Evolutionary conservation across 1,284 basidiomycete genomes (phyloP), one percentile per base, ranked within the genome.

Genomic region (Apiotrichum domesticum): DNA sequence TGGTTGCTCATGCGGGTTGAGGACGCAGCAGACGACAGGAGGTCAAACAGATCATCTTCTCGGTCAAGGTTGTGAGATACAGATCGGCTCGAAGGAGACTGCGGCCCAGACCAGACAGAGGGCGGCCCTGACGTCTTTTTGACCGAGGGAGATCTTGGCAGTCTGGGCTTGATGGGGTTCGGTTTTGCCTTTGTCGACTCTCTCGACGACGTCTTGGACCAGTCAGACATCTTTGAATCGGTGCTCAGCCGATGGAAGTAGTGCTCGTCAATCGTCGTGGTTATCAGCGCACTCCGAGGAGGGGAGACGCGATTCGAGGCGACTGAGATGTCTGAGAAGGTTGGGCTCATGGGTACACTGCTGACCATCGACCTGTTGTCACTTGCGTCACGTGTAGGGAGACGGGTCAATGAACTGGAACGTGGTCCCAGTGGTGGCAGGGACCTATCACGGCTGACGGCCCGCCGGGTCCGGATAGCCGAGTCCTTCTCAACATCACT

Each of bases 1-100:
- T 59, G 58, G 48, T 59, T 54, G 29, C 46, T 35, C 39, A 59
- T 40, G 8, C 58, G 58, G 10, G 32, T n/a, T 5, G 47, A 37
- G 11, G 47, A 37, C 9, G 54, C 43, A n/a, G 56, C 52, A 8
- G 21, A n/a, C 3, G 54, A 51, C 34, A 58, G 39, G 10, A 45
- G 41, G 13, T 52, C 40, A 42, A 55, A 58, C 14, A 58, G 49
- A 40, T 58, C 57, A 29, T 58, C 47, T 42, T 55, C 41, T 13
- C 43, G 40, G 7, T 41, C 46, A 8, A 32, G 8, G 9, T 40
- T 49, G 6, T 37, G 39, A 15, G 33, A 40, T 8, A 54, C 46
- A 15, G 52, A 54, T 3, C 52, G 46, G 10, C 35, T 39, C 15
- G 47, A 49, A 1, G 47, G 47, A 3, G 47, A 49, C 6, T 37